Percentiles rank a stretch among this genome's conserved stretches.
These are phyloP conservation scores for Arthrobotrys conoides DNA, from an alignment of 2,329 filamentous ascomycete species.

Conservation along the genomic window DNA sequence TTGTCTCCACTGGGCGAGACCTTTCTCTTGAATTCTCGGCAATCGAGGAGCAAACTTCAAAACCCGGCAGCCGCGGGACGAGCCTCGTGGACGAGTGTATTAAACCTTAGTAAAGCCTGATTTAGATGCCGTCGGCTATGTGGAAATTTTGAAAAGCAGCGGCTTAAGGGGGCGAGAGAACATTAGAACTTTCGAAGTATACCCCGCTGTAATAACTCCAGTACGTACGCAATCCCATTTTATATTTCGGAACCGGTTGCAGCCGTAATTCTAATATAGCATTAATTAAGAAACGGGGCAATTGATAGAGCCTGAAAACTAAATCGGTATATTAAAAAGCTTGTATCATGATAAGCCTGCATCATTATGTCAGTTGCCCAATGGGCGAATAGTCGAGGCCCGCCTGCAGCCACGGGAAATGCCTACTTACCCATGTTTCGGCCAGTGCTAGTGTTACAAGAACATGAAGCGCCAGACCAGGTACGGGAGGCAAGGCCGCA, in stretches of 20 bases:
- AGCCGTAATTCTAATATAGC: not conserved
- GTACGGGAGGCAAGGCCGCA: not conserved
- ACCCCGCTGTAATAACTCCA: no score
- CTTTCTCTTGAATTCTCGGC: constrained; percentile 3
- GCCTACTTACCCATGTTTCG: not conserved
- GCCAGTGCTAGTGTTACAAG: not conserved
- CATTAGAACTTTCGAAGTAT: no score
- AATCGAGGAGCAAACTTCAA: constrained; percentile 19
- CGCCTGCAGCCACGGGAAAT: not conserved
- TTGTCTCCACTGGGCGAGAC: constrained; percentile 27
- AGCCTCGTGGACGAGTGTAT: constrained; percentile 13
- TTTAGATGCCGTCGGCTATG: constrained; percentile 1
- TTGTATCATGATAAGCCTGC: not conserved
- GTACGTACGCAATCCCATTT: no score
- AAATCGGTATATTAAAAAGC: not conserved
- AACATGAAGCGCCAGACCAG: not conserved
- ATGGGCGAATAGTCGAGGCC: constrained; percentile 1
- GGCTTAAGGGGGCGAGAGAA: not conserved
- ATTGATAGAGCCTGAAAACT: not conserved
- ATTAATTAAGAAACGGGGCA: not conserved
- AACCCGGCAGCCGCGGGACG: not conserved
- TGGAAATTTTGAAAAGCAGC: not conserved
- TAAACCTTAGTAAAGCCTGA: not conserved
- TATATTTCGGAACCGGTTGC: no score
- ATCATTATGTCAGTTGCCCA: not conserved